phyloP scores from a whole-genome alignment of 495 filamentous ascomycete species.

The Penicillium cinerascens region DNA sequence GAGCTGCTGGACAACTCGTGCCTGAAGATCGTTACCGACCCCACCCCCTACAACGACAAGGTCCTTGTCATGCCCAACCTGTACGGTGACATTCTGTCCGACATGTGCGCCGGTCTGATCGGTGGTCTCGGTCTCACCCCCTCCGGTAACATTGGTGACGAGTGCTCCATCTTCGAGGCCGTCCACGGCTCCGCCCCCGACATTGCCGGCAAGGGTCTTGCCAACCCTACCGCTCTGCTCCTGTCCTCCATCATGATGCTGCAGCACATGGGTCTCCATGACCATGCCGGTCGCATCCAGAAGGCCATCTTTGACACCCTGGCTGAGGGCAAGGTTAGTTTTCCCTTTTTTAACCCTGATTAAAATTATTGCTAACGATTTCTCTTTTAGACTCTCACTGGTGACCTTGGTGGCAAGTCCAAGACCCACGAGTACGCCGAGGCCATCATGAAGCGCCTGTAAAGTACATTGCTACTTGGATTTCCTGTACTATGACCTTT shows the following conservation, averaged over 20 bases:
- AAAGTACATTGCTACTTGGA: conserved; percentile 33
- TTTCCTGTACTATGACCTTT: conserved; percentile 39
- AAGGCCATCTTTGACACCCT: conserved; percentile 91
- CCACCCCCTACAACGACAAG: conserved; percentile 94
- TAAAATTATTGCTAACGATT: conserved; percentile 12
- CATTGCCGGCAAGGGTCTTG: conserved; percentile 91
- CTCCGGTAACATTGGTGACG: conserved; percentile 97
- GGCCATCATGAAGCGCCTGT: conserved; percentile 86
- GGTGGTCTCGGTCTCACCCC: conserved; percentile 96
- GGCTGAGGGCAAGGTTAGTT: conserved; percentile 81
- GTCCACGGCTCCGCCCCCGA: conserved; percentile 98
- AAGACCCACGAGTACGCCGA: conserved; percentile 89
- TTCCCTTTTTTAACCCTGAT: background rate
- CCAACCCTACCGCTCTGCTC: conserved; percentile 92
- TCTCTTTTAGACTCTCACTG: conserved; percentile 64
- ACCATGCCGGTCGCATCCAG: conserved; percentile 85
- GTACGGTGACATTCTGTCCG: conserved; percentile 98
- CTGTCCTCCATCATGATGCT: conserved; percentile 97
- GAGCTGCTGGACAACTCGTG: conserved; percentile 98
- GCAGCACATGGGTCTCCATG: conserved; percentile 90
- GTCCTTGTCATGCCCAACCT: conserved; percentile 99
- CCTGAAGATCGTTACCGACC: conserved; percentile 95
- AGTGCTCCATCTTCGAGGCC: conserved; percentile 99
- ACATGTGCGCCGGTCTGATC: conserved; percentile 98
- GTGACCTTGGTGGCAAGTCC: conserved; percentile 90